Base-by-base conservation (phyloP, 345 rosid species). In the Eutrema heterophyllum region DNA sequence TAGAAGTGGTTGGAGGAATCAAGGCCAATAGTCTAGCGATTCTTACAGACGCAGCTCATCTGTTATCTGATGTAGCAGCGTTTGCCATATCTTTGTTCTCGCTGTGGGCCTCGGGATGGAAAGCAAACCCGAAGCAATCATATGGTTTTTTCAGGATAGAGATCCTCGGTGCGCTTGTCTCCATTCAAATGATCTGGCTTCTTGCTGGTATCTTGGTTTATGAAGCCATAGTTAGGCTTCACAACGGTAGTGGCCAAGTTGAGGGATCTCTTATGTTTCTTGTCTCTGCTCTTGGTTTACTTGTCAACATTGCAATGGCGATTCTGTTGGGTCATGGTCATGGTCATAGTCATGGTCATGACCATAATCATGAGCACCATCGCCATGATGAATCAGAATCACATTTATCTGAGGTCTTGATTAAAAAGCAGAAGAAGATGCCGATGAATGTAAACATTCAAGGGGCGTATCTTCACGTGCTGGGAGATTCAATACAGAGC, bases 21-120 rank as follows among this genome's bases (percentile, higher is more conserved):
- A 75, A 84, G 66, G 89, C 91, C 83, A 89, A 85, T 57, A 85
- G 89, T 73, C 81, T 85, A 14, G 81, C 89, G 0, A 84, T 86
- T 14, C 70, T 86, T 45, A 86, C 91, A 0, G 89, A 86, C 68
- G 93, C 91, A 10, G 89, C 87, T 15, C 88, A 85, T 82, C 55
- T 85, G 24, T 79, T 85, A 11, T 83, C 91, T 9, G 91, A 85
- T 82, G 87, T 89, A 39, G 91, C 89, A 3, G 80, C 91, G 4
- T 86, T 85, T 78, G 88, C 85, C 2, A 88, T 88, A 64, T 88
- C 89, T 2, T 79, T 86, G 32, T 86, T 83, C 78, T 79, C 85
- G 7, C 46, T 88, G 0, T 85, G 93, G 89, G 93, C 90, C 45
- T 55, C 87, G 1, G 83, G 89, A 27, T 86, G 93, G 91, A 82